Evolutionary conservation across 192 early-diverging fungal genomes (phyloP).

Genomic region (Coemansia guatemalensis): DNA sequence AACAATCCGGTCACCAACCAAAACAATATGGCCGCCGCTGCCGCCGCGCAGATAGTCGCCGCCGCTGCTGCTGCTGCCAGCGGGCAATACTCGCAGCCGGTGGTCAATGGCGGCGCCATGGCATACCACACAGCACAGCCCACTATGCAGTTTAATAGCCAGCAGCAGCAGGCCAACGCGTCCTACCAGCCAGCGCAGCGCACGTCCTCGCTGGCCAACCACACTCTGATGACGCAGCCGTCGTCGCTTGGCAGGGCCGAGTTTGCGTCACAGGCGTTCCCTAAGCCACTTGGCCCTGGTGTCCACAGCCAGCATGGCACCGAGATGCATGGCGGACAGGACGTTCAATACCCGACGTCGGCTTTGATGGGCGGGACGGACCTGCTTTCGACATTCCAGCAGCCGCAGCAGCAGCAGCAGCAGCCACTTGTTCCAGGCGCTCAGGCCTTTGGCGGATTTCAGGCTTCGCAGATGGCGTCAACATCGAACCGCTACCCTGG

Average conservation of each 20-base stretch:
- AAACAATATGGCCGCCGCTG: conserved; percentile 29
- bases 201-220: conserved; percentile 39
- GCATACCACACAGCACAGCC: conserved; percentile 17
- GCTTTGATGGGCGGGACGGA: conserved; percentile 2
- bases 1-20: conserved; percentile 29
- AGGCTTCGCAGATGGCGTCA: background rate
- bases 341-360: background rate
- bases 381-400: conserved; percentile 7
- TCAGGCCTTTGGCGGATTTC: conserved; percentile 1
- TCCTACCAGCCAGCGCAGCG: conserved; percentile 22
- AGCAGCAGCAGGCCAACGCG: conserved; percentile 16
- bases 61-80: conserved; percentile 15
- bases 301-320: background rate
- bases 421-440: background rate
- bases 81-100: conserved; percentile 20
- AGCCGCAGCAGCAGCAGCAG: conserved; percentile 29
- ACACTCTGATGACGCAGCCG: conserved; percentile 29
- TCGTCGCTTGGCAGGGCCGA: conserved; percentile 8
- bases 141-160: conserved; percentile 21
- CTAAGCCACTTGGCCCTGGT: conserved; percentile 1
- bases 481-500: background rate
- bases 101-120: conserved; percentile 9
- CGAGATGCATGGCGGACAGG: background rate
- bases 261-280: conserved; percentile 8
- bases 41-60: conserved; percentile 33